A percentile compares a stretch with the other conserved stretches of the same genome.
phyloP scores from a whole-genome alignment of 306 rosid genomes.

The Trifolium dubium region DNA sequence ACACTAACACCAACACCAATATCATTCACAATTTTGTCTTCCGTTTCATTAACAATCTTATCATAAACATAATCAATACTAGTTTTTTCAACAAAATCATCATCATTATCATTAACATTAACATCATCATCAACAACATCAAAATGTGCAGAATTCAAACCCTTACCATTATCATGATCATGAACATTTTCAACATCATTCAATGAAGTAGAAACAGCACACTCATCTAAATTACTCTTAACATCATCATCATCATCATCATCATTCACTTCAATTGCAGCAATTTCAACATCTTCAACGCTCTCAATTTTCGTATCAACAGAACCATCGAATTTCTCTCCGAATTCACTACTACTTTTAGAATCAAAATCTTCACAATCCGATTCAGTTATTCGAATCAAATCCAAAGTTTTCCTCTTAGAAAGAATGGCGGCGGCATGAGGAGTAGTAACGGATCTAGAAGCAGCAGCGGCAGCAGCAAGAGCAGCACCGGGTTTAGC shows the following conservation, averaged over 20 bases:
- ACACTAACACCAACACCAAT: slow-evolving; percentile 7
- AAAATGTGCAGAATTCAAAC: slow-evolving; percentile 36
- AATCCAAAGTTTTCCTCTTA: slow-evolving; percentile 45
- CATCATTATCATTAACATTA: no score
- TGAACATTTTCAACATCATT: slow-evolving; percentile 39
- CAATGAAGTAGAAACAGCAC: slow-evolving; percentile 19
- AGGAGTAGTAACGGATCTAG: slow-evolving; percentile 81
- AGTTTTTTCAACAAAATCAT: slow-evolving; percentile 39
- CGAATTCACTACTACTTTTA: slow-evolving; percentile 49
- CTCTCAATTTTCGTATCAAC: slow-evolving; percentile 39
- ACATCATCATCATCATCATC: slow-evolving; percentile 35
- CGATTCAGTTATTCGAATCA: slow-evolving; percentile 43
- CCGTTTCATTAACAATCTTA: slow-evolving; percentile 44
- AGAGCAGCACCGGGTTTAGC: slow-evolving; percentile 95
- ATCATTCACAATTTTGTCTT: slow-evolving; percentile 44
- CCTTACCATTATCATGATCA: slow-evolving; percentile 34
- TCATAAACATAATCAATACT: slow-evolving; percentile 40
- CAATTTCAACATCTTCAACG: slow-evolving; percentile 3
- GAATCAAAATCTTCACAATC: slow-evolving; percentile 54
- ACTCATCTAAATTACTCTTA: slow-evolving; percentile 42
- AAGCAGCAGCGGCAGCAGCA: slow-evolving; percentile 92
- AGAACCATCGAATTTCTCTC: slow-evolving; percentile 44
- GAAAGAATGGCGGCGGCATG: slow-evolving; percentile 89
- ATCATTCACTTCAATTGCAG: slow-evolving; percentile 33
- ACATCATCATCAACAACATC: not conserved